phyloP scores from a whole-genome alignment of 2,329 filamentous ascomycete species.

The Mollisiaceae sp. region DNA sequence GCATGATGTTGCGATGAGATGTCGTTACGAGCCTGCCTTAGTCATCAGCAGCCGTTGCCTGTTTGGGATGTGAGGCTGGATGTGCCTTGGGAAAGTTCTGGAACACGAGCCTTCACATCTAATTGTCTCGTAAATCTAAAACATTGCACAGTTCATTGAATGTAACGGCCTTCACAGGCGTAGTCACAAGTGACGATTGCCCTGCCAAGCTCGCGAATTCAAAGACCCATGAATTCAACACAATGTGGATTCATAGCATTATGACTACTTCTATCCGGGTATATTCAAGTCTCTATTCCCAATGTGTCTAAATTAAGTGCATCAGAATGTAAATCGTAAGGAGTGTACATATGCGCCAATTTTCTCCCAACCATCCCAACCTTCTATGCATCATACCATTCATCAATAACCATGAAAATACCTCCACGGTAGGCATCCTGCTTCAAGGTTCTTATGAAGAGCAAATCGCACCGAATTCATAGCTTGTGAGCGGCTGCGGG shows the following conservation, averaged over 20 bases:
- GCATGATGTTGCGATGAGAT: neutral
- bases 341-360: constrained; percentile 5
- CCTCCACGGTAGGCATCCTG: neutral
- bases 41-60: neutral
- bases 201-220: too few species aligned
- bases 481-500: constrained; percentile 48
- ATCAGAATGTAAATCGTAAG: neutral
- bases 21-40: neutral
- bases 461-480: constrained; percentile 33
- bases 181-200: too few species aligned
- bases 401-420: neutral
- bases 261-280: constrained; percentile 4
- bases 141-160: too few species aligned
- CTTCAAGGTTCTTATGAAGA: constrained; percentile 12
- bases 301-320: neutral
- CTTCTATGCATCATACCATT: neutral
- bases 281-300: neutral
- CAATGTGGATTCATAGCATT: neutral
- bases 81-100: too few species aligned
- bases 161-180: too few species aligned
- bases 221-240: too few species aligned
- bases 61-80: neutral
- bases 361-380: neutral
- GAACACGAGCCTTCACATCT: too few species aligned
- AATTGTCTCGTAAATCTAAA: too few species aligned